Conservation (phyloP, 2,329 filamentous ascomycete species). For the Biscogniauxia mediterranea region DNA sequence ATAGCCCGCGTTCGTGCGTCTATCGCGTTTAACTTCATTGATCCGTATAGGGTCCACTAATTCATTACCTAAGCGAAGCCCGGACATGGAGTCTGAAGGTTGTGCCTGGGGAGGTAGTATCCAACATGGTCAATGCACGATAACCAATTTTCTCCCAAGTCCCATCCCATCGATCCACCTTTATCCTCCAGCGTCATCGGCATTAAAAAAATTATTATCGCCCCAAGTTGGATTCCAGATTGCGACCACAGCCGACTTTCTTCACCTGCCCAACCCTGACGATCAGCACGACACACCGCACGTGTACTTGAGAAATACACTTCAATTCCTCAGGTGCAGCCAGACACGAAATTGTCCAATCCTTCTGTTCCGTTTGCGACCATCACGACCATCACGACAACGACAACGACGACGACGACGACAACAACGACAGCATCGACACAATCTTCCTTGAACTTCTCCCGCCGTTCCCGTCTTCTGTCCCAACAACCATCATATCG, state of each 20-base stretch:
- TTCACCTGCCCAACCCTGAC: not conserved
- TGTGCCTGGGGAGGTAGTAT: too few relatives aligned
- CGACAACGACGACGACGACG: not conserved
- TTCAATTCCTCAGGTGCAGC: constrained; percentile 8
- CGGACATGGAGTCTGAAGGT: not conserved
- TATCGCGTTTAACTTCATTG: not conserved
- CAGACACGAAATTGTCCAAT: not conserved
- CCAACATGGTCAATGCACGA: not conserved
- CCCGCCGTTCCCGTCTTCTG: not conserved
- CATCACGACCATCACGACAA: not conserved
- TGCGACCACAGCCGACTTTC: not conserved
- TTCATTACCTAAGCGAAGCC: not conserved
- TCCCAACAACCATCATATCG: constrained; percentile 4
- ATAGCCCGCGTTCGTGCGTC: too few relatives aligned
- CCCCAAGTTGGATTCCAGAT: not conserved
- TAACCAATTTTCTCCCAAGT: not conserved
- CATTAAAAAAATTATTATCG: not conserved
- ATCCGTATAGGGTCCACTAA: not conserved
- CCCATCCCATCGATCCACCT: not conserved
- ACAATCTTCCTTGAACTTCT: not conserved
- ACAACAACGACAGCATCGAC: not conserved
- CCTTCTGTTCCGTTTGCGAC: constrained; percentile 1
- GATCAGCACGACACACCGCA: not conserved
- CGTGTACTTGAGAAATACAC: constrained; percentile 3
- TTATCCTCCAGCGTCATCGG: not conserved